phyloP scores from a whole-genome alignment of 805 yeast species.

The Sporopachydermia lactativora region DNA sequence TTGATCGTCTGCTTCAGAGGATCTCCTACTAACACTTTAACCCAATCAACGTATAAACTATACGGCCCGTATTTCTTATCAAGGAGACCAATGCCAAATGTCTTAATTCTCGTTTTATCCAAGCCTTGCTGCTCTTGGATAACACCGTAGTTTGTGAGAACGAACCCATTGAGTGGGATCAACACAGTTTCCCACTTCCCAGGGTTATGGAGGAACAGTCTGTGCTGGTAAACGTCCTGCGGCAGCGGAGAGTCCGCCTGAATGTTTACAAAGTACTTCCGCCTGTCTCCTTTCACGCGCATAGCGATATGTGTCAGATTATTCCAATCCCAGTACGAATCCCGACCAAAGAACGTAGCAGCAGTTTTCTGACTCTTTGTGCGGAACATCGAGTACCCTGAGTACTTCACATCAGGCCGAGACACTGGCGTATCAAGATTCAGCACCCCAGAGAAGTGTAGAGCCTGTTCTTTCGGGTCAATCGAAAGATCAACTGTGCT shows the following conservation, averaged over 20 bases:
- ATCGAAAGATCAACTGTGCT: slow-evolving; percentile 45
- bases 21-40: slow-evolving; percentile 50
- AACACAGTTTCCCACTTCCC: slow-evolving; percentile 78
- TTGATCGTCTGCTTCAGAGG: slow-evolving; percentile 30
- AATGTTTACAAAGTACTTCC: slow-evolving; percentile 66
- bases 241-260: slow-evolving; percentile 70
- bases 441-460: slow-evolving; percentile 56
- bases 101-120: slow-evolving; percentile 50
- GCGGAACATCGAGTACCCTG: slow-evolving; percentile 75
- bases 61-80: slow-evolving; percentile 72
- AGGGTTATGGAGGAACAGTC: slow-evolving; percentile 55
- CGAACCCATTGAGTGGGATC: slow-evolving; percentile 65
- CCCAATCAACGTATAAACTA: slow-evolving; percentile 53
- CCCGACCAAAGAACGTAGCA: slow-evolving; percentile 26
- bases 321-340: slow-evolving; percentile 59
- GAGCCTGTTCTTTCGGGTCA: slow-evolving; percentile 29
- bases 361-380: slow-evolving; percentile 42
- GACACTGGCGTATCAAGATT: slow-evolving; percentile 53
- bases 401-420: slow-evolving; percentile 46
- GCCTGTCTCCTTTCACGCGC: slow-evolving; percentile 56
- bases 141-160: slow-evolving; percentile 72
- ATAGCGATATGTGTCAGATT: slow-evolving; percentile 46
- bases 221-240: slow-evolving; percentile 72
- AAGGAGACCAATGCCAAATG: slow-evolving; percentile 65
- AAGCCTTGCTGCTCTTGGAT: slow-evolving; percentile 42